Evolutionary conservation across 192 early-diverging fungal genomes (phyloP).

Genomic region (Rhizophagus sp.): DNA sequence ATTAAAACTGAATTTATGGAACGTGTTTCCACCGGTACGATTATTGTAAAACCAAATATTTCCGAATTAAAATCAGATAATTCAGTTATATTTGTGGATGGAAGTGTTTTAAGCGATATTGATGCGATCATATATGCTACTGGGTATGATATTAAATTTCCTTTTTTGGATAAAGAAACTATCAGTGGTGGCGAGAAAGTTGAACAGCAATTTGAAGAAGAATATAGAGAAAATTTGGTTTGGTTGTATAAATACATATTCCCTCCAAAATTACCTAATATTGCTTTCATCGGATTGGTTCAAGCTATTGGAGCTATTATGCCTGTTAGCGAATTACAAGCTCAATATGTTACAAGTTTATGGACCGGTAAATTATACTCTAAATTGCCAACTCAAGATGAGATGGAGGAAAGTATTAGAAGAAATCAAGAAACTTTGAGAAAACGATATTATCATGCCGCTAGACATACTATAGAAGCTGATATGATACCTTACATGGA

Average conservation of each 20-base stretch:
- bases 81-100: slow-evolving; percentile 59
- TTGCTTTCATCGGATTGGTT: slow-evolving; percentile 60
- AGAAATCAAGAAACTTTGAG: slow-evolving; percentile 30
- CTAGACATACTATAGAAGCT: slow-evolving; percentile 57
- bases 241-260: slow-evolving; percentile 62
- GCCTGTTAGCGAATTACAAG: slow-evolving; percentile 59
- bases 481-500: slow-evolving; percentile 50
- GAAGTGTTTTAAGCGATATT: slow-evolving; percentile 47
- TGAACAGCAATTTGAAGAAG: slow-evolving; percentile 33
- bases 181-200: slow-evolving; percentile 42
- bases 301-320: slow-evolving; percentile 56
- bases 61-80: slow-evolving; percentile 38
- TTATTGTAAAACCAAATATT: slow-evolving; percentile 53
- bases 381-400: slow-evolving; percentile 40
- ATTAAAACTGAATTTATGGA: slow-evolving; percentile 51
- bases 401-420: slow-evolving; percentile 51
- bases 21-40: slow-evolving; percentile 54
- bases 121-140: slow-evolving; percentile 66
- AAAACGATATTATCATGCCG: slow-evolving; percentile 31
- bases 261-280: slow-evolving; percentile 49
- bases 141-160: slow-evolving; percentile 56
- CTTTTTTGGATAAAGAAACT: slow-evolving; percentile 49
- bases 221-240: slow-evolving; percentile 44
- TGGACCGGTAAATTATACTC: slow-evolving; percentile 36
- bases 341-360: slow-evolving; percentile 48